Base-by-base conservation (phyloP, 1,139 yeast species). In the Geotrichum citri-aurantii region DNA sequence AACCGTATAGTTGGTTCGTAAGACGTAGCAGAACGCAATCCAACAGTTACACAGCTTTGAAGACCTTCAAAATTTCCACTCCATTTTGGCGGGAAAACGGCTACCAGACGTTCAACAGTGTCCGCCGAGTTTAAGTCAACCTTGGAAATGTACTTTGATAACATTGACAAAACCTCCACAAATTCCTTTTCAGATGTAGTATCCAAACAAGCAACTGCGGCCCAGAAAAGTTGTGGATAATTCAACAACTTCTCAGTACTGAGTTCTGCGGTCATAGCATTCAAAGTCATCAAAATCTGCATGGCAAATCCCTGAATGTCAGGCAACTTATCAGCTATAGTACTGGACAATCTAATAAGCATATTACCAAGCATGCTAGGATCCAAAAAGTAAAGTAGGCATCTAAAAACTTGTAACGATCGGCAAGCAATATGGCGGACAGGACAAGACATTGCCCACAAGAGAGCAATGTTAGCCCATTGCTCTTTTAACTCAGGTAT, bases 401-500 rank as follows among this genome's bases (percentile, higher is more conserved):
- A 88, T 54, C 99, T 78, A 73, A 92, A 93, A 0, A 91, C 80
- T 70, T 95, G 99, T 72, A 95, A 93, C 0, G 98, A 91, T 37
- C 99, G 81, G 66, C 99, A 93, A 0, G 99, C 99, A 68, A 93
- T 83, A 70, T 95, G 99, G 67, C 98, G 81, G 0, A 93, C 99
- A 1, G 98, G 96, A 75, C 99, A 93, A 0, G 97, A 85, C 0
- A 99, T 93, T 0, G 99, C 98, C 99, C 99, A 95, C 46, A 80
- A 79, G 52, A 95, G 77, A 0, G 98, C 89, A 1, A 83, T 84
- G 53, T 86, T 76, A 56, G 96, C 86, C 99, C 99, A 90, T 57
- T 85, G 86, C 55, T 81, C 81, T 66, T 86, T 95, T 29, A 92
- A 75, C 2, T 77, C 79, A 1, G 85, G 83, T 8, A 74, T 71